Base-by-base conservation (phyloP, 2,329 filamentous ascomycete genomes). In the Paramyrothecium sp. region DNA sequence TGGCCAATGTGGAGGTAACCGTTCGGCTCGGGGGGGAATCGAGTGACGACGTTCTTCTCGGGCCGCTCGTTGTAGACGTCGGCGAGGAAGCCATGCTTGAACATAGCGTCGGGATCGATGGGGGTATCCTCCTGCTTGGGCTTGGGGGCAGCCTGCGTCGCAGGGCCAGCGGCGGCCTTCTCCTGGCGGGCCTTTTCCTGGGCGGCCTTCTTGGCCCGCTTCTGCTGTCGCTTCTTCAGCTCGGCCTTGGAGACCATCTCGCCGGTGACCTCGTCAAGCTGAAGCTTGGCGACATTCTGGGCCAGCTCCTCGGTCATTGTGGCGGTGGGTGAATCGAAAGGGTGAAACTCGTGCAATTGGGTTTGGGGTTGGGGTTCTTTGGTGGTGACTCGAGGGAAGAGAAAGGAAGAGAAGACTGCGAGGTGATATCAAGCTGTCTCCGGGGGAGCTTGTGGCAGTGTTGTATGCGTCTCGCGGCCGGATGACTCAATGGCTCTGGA, bases 1-100 rank as follows among this genome's bases (percentile, higher is more conserved):
- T 98, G 95, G 20, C 94, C 94, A 65, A 98, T 90, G 70, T 97
- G 93, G 11, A 97, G 83, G 71, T 89, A 97, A 55, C 94, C 95
- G 72, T 98, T 98, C 51, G 95, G 95, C 75, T 94, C 90, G 20
- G 90, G 90, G 2, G 90, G 90, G 69, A 94, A 93, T 63, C 90
- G 86, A 3, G 89, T 92, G 52, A 88, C 74, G 20, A 89, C 86
- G 16, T 78, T 75, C 63, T 82, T 83, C 49, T 80, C 77, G 2
- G 87, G 87, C 52, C 86, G 81, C 73, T 89, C 84, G 60, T 87
- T 83, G 75, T 88, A 91, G 30, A 93, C 89, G 3, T 89, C 85
- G 54, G 82, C 79, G 38, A 93, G 81, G 75, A 92, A 94, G 44
- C 90, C 90, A 67, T 87, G 83, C 75, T 91, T 90, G 79, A 93